phyloP scores from a whole-genome alignment of 2,329 filamentous ascomycete species.

The Apiospora hydei region DNA sequence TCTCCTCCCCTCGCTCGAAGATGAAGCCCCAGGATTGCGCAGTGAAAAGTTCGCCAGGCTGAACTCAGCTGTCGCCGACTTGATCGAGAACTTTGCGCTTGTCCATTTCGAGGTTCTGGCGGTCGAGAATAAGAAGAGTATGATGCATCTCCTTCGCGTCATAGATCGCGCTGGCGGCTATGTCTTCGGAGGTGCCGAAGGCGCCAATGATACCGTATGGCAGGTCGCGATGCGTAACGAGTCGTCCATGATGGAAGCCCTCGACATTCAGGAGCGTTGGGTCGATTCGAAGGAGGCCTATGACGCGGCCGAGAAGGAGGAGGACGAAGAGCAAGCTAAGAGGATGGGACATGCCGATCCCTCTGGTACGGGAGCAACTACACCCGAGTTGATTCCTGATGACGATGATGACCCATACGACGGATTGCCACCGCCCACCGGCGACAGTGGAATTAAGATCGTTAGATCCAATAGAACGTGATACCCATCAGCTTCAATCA shows the following conservation, averaged over 20 bases:
- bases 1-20: constrained; percentile 79
- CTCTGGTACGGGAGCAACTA: constrained; percentile 42
- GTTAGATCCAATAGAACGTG: constrained; percentile 66
- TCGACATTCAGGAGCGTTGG: constrained; percentile 96
- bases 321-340: constrained; percentile 78
- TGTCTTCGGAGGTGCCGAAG: constrained; percentile 88
- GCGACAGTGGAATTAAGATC: constrained; percentile 74
- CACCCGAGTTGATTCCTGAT: constrained; percentile 44
- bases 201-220: constrained; percentile 97
- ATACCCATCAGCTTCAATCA: constrained; percentile 44
- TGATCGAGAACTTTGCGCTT: constrained; percentile 89
- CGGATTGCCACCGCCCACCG: constrained; percentile 55
- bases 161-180: constrained; percentile 95
- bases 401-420: constrained; percentile 54
- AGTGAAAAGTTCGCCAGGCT: constrained; percentile 82
- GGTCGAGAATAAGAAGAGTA: constrained; percentile 95
- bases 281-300: constrained; percentile 88
- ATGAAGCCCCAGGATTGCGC: constrained; percentile 74
- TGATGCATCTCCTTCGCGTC: constrained; percentile 88
- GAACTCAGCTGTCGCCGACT: constrained; percentile 83
- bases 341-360: constrained; percentile 41
- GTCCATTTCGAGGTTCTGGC: constrained; percentile 93
- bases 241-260: constrained; percentile 77
- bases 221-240: constrained; percentile 88
- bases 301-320: constrained; percentile 78